These are phyloP conservation scores for Coriaria nepalensis DNA, from an alignment of 306 rosid species.

Conservation along the genomic window DNA sequence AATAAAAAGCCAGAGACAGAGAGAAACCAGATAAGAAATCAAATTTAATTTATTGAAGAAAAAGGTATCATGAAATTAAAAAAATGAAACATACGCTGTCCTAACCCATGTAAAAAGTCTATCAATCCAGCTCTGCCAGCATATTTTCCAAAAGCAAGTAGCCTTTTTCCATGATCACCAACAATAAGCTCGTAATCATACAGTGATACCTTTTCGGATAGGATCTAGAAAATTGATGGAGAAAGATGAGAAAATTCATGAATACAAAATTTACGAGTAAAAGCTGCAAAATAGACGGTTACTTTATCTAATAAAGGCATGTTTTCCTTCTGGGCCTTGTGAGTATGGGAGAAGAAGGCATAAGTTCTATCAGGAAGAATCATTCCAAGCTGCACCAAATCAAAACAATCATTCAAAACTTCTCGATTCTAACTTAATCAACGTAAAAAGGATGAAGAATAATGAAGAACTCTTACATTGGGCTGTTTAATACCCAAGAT, in stretches of 20 bases:
- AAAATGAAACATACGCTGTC: slow-evolving; percentile 48
- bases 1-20: not conserved
- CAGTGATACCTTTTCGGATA: slow-evolving; percentile 56
- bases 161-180: slow-evolving; percentile 59
- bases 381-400: slow-evolving; percentile 54
- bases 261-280: slow-evolving; percentile 9
- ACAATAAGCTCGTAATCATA: slow-evolving; percentile 87
- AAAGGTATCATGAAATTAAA: not conserved
- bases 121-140: slow-evolving; percentile 94
- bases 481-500: slow-evolving; percentile 87
- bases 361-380: slow-evolving; percentile 85
- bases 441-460: not conserved
- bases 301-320: slow-evolving; percentile 89
- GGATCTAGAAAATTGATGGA: slow-evolving; percentile 29
- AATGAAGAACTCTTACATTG: slow-evolving; percentile 27
- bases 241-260: slow-evolving; percentile 4
- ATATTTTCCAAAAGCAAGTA: slow-evolving; percentile 82
- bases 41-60: no score
- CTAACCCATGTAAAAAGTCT: slow-evolving; percentile 69
- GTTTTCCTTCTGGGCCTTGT: slow-evolving; percentile 88
- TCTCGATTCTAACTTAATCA: not conserved
- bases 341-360: slow-evolving; percentile 89
- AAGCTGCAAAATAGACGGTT: slow-evolving; percentile 6
- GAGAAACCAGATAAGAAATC: no score
- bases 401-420: slow-evolving; percentile 4